These are phyloP conservation scores for Endocarpon pusillum DNA, from an alignment of 495 filamentous ascomycete genomes.

Conservation along the genomic window DNA sequence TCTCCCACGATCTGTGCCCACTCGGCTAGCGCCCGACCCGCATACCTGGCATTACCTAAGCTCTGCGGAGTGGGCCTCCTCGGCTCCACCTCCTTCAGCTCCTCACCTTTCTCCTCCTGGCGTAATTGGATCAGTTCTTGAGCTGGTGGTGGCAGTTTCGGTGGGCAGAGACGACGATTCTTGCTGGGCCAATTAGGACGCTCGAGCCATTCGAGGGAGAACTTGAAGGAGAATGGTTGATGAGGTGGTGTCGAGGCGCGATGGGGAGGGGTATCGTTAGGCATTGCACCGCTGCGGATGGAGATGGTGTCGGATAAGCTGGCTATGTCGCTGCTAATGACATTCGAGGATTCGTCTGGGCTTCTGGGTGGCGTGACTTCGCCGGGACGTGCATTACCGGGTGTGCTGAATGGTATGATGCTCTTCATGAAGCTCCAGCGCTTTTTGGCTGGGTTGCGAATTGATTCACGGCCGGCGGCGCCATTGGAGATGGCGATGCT, in stretches of 20 bases:
- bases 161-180: constrained; percentile 48
- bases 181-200: constrained; percentile 32
- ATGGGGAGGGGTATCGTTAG: too few species aligned
- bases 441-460: constrained; percentile 33
- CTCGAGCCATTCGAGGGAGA: constrained; percentile 61
- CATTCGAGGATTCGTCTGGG: constrained; percentile 25
- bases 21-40: constrained; percentile 78
- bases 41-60: constrained; percentile 44
- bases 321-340: constrained; percentile 12
- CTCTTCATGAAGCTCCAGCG: constrained; percentile 54
- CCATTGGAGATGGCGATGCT: constrained; percentile 11
- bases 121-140: constrained; percentile 33
- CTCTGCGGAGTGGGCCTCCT: not conserved
- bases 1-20: constrained; percentile 75
- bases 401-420: constrained; percentile 38
- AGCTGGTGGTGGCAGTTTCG: constrained; percentile 59
- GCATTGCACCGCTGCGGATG: not conserved
- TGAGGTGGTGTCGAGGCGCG: constrained; percentile 21
- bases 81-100: not conserved
- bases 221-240: constrained; percentile 55
- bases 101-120: constrained; percentile 2
- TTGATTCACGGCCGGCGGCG: constrained; percentile 7
- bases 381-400: constrained; percentile 13
- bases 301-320: not conserved
- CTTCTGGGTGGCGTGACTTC: constrained; percentile 18